A percentile compares a stretch with the other conserved stretches of the same genome.
Evolutionary conservation across 441 rosid genomes (phyloP).

Genomic region (Pelargonium cotyledonis): DNA sequence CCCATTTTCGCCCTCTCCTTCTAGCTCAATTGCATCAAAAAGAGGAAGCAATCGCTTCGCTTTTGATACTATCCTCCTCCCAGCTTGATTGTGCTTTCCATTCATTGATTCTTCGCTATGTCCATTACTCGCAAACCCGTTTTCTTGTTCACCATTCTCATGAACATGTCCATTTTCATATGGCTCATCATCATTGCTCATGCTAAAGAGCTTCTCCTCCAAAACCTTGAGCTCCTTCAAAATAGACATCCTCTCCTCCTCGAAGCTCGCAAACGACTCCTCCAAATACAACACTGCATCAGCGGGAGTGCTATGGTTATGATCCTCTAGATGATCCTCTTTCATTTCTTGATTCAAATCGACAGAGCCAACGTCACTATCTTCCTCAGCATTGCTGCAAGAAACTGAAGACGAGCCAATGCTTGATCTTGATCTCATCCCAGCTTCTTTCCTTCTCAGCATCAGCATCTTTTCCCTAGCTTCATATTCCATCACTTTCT

Average conservation of each 20-base stretch:
- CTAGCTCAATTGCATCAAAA: slow-evolving; percentile 56
- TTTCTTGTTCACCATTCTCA: slow-evolving; percentile 43
- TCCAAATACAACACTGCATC: slow-evolving; percentile 66
- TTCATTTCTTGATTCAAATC: slow-evolving; percentile 42
- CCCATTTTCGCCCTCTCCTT: slow-evolving; percentile 41
- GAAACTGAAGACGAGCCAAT: slow-evolving; percentile 52
- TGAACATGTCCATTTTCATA: slow-evolving; percentile 27
- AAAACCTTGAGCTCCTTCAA: slow-evolving; percentile 79
- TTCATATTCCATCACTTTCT: slow-evolving; percentile 60
- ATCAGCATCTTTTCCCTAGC: slow-evolving; percentile 46
- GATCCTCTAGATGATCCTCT: slow-evolving; percentile 28
- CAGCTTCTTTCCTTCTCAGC: slow-evolving; percentile 37
- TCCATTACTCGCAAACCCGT: slow-evolving; percentile 38
- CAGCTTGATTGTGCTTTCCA: slow-evolving; percentile 36
- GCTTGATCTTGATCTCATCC: slow-evolving; percentile 32
- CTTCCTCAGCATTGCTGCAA: slow-evolving; percentile 55
- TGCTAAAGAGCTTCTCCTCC: slow-evolving; percentile 58
- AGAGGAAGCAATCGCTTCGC: slow-evolving; percentile 79
- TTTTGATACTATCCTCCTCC: slow-evolving; percentile 31
- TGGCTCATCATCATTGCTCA: slow-evolving; percentile 50
- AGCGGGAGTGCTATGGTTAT: slow-evolving; percentile 49
- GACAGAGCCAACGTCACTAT: slow-evolving; percentile 47
- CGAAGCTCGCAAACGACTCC: slow-evolving; percentile 67
- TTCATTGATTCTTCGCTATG: slow-evolving; percentile 50
- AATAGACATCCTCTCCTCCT: slow-evolving; percentile 76